Conservation (phyloP, 306 rosid genomes). For the Fagus crenata region DNA sequence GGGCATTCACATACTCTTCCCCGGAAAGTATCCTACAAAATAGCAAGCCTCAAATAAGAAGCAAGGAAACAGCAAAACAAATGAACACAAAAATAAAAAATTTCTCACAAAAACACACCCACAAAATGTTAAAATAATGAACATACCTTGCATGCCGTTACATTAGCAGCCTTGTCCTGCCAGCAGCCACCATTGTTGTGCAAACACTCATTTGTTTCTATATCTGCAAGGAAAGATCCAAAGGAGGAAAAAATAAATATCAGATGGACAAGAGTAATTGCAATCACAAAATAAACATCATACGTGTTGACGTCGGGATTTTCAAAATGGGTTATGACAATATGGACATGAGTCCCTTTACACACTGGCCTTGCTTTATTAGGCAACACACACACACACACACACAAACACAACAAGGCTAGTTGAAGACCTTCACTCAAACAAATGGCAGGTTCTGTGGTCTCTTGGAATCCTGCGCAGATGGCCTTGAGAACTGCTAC, state of each 20-base stretch:
- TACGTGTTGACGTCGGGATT: not conserved
- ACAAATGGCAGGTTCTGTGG: constrained; percentile 90
- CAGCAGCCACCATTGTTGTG: constrained; percentile 96
- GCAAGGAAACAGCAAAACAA: constrained; percentile 8
- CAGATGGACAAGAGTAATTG: constrained; percentile 24
- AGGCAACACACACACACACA: not conserved
- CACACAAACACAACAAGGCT: not conserved
- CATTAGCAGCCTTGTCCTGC: constrained; percentile 63
- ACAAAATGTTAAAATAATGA: constrained; percentile 18
- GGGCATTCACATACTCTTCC: constrained; percentile 99
- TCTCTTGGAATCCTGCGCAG: constrained; percentile 85
- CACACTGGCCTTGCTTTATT: not conserved
- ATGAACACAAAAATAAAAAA: not conserved
- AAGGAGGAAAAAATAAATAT: constrained; percentile 24
- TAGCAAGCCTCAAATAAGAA: constrained; percentile 22
- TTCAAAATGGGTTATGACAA: too few species aligned
- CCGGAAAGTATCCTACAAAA: constrained; percentile 76
- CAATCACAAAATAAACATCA: not conserved
- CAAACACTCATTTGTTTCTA: constrained; percentile 91
- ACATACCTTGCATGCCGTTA: constrained; percentile 93
- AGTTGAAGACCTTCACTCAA: constrained; percentile 66
- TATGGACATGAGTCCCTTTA: too few species aligned
- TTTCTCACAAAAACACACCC: constrained; percentile 8
- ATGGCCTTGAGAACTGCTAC: constrained; percentile 90
- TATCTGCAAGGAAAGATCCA: constrained; percentile 43